A percentile compares a stretch with the other conserved stretches of the same genome.
phyloP scores from a whole-genome alignment of 2,329 filamentous ascomycete genomes.

The Botryosphaeria dothidea region DNA sequence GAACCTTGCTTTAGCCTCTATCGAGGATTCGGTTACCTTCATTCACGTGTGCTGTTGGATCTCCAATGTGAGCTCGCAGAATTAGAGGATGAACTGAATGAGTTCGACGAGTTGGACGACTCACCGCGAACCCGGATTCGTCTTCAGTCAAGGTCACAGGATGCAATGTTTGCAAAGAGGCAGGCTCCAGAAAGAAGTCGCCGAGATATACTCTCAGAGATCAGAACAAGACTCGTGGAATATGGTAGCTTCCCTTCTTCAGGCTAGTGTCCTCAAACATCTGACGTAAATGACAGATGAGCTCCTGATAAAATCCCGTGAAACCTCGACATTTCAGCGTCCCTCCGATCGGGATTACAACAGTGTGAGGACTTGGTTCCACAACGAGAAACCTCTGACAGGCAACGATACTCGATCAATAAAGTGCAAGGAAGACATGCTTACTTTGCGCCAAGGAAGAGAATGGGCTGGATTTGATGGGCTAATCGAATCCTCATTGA shows the following conservation, averaged over 20 bases:
- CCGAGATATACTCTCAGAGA: background rate
- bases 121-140: background rate
- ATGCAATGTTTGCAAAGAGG: too few relatives aligned
- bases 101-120: background rate
- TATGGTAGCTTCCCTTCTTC: too few relatives aligned
- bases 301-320: constrained; percentile 33
- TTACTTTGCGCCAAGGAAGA: constrained; percentile 34
- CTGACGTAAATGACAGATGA: constrained; percentile 28
- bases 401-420: constrained; percentile 30
- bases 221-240: background rate
- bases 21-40: background rate
- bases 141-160: too few relatives aligned
- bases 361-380: constrained; percentile 34
- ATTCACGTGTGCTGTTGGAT: background rate
- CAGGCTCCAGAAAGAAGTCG: background rate
- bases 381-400: constrained; percentile 28
- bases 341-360: constrained; percentile 36
- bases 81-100: background rate
- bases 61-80: background rate
- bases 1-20: background rate
- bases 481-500: constrained; percentile 29
- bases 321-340: constrained; percentile 34
- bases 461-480: constrained; percentile 41
- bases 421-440: constrained; percentile 36
- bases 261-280: too few relatives aligned